Evolutionary conservation across 257 asterid genomes (phyloP), one percentile per base, ranked within the genome.

Genomic region (Euphrasia confusa): DNA sequence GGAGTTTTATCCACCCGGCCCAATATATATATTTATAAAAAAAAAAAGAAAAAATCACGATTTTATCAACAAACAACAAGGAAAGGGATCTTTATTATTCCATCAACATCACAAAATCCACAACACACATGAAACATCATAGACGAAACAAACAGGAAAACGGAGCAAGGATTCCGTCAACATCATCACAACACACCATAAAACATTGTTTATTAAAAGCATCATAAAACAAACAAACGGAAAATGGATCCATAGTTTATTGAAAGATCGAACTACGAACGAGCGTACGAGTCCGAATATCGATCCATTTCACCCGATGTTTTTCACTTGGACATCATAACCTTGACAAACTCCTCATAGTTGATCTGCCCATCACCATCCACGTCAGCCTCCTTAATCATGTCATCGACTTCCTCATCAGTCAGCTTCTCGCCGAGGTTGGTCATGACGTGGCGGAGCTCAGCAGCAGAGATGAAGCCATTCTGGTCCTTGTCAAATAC

Each of bases 351-450:
- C 73, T 80, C 86, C 37, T 82, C 89, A 2, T 82, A 82, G 80
- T 82, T 82, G 37, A 79, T 82, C 66, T 82, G 89, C 0, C 86
- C 86, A 32, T 82, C 89, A 15, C 89, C 89, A 37, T 82, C 89
- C 0, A 80, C 85, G 33, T 81, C 87, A 24, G 87, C 84, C 66
- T 81, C 87, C 72, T 78, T 71, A 39, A 81, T 75, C 87, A 81
- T 81, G 77, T 81, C 84, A 47, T 81, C 87, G 15, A 81, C 87
- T 71, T 81, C 86, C 77, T 81, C 86, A 54, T 81, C 86, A 7
- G 83, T 81, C 17, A 81, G 78, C 75, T 81, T 81, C 83, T 81
- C 86, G 2, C 89, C 85, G 2, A 82, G 81, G 79, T 79, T 82
- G 0, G 89, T 82, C 89, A 79, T 79, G 69, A 79, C 89, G 12